These are phyloP conservation scores for Apophysomyces trapeziformis DNA, from an alignment of 371 early-diverging fungal species.

Conservation along the genomic window DNA sequence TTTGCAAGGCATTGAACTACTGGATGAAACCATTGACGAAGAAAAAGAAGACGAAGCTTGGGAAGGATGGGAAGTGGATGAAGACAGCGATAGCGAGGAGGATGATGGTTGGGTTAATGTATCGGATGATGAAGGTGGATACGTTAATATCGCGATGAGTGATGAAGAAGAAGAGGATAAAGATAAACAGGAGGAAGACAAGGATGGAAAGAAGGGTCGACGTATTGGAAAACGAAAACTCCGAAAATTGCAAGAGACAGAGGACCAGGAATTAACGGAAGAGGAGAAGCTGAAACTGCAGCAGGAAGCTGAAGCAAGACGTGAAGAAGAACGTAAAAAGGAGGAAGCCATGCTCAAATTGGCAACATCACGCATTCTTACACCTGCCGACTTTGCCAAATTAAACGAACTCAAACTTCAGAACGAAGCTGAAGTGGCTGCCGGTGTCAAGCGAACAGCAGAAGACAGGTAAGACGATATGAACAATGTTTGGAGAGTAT, in stretches of 20 bases:
- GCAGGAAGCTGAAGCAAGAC: conserved; percentile 39
- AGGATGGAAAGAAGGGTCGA: conserved; percentile 22
- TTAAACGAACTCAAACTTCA: conserved; percentile 72
- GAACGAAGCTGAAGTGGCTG: conserved; percentile 52
- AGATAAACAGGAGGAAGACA: conserved; percentile 15
- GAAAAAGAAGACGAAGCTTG: conserved; percentile 62
- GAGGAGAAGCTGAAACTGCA: conserved; percentile 50
- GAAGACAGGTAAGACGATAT: conserved; percentile 26
- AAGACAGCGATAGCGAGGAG: conserved; percentile 56
- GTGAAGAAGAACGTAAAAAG: conserved; percentile 47
- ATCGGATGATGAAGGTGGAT: conserved; percentile 52
- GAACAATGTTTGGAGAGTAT: neutral
- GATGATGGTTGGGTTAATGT: conserved; percentile 54
- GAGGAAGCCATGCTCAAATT: conserved; percentile 44
- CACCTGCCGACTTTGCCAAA: conserved; percentile 90
- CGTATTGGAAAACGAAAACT: conserved; percentile 55
- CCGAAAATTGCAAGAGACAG: conserved; percentile 48
- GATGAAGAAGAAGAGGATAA: conserved; percentile 42
- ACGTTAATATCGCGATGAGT: conserved; percentile 43
- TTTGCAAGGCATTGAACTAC: conserved; percentile 81
- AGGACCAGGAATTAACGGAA: conserved; percentile 54
- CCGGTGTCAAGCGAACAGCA: conserved; percentile 48
- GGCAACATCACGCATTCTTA: conserved; percentile 75
- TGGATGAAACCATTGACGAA: conserved; percentile 46
- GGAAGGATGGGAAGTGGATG: conserved; percentile 67